A percentile compares a stretch with the other conserved stretches of the same genome.
These are phyloP conservation scores for Phoenix roebelenii DNA, from an alignment of 176 grass and related monocot species.

Conservation along the genomic window DNA sequence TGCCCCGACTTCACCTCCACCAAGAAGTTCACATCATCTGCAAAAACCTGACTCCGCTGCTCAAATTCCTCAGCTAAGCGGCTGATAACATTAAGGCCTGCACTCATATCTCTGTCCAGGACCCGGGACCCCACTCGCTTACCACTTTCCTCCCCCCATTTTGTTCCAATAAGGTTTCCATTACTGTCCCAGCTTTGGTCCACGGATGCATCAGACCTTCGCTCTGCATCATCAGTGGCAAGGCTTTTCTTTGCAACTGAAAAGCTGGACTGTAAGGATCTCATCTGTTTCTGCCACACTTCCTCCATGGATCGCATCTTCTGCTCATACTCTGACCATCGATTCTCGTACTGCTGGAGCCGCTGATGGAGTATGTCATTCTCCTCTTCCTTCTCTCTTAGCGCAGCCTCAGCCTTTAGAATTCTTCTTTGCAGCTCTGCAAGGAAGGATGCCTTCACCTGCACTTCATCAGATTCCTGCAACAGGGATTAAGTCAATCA, in stretches of 20 bases:
- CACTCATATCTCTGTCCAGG: slow-evolving; percentile 43
- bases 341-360: slow-evolving; percentile 75
- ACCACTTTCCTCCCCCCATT: slow-evolving; percentile 24
- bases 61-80: slow-evolving; percentile 62
- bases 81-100: slow-evolving; percentile 43
- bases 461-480: slow-evolving; percentile 69
- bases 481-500: background rate
- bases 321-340: slow-evolving; percentile 87
- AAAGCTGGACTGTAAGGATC: slow-evolving; percentile 74
- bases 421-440: slow-evolving; percentile 78
- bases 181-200: slow-evolving; percentile 76
- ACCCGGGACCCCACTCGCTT: slow-evolving; percentile 37
- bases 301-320: slow-evolving; percentile 99
- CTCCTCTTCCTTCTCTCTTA: slow-evolving; percentile 80
- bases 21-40: slow-evolving; percentile 71
- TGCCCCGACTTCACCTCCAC: slow-evolving; percentile 87
- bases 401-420: slow-evolving; percentile 52
- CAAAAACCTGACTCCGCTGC: slow-evolving; percentile 76
- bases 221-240: slow-evolving; percentile 55
- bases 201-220: slow-evolving; percentile 63
- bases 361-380: slow-evolving; percentile 78
- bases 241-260: slow-evolving; percentile 79
- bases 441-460: slow-evolving; percentile 72
- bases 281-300: slow-evolving; percentile 98
- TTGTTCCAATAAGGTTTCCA: slow-evolving; percentile 16